Evolutionary conservation across 148 eudicot genomes (phyloP).

Genomic region (Rhododendron vialii): DNA sequence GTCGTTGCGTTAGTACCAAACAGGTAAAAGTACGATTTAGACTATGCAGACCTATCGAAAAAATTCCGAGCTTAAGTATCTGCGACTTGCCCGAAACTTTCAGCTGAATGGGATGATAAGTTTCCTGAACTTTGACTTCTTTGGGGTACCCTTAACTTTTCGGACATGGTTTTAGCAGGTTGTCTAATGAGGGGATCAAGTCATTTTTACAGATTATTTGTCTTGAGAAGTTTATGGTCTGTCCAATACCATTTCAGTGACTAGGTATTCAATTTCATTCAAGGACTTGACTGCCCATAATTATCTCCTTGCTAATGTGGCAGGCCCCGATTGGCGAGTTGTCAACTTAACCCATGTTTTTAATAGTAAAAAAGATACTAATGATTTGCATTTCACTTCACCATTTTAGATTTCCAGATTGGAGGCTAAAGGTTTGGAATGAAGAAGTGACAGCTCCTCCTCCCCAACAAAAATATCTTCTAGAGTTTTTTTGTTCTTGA

Average conservation of each 20-base stretch:
- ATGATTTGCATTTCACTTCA: not conserved
- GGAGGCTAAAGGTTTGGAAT: not conserved
- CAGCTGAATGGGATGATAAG: not conserved
- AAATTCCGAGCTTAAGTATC: not conserved
- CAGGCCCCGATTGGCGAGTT: not conserved
- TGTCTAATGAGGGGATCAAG: not conserved
- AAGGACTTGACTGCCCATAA: not conserved
- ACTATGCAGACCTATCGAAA: too few species aligned
- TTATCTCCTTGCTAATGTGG: not conserved
- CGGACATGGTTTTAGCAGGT: not conserved
- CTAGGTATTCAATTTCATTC: not conserved
- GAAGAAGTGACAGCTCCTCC: not conserved
- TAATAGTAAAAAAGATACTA: not conserved
- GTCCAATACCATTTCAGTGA: not conserved
- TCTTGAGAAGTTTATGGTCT: not conserved
- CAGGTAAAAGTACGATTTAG: not conserved
- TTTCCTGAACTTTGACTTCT: not conserved
- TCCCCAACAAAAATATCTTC: not conserved
- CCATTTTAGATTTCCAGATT: not conserved
- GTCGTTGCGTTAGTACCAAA: not conserved
- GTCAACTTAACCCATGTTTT: not conserved
- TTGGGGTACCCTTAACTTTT: not conserved
- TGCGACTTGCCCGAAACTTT: not conserved
- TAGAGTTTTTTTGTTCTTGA: not conserved
- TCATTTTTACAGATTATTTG: not conserved